Evolutionary conservation across 441 rosid species (phyloP).

Genomic region (Corymbia citriodora): DNA sequence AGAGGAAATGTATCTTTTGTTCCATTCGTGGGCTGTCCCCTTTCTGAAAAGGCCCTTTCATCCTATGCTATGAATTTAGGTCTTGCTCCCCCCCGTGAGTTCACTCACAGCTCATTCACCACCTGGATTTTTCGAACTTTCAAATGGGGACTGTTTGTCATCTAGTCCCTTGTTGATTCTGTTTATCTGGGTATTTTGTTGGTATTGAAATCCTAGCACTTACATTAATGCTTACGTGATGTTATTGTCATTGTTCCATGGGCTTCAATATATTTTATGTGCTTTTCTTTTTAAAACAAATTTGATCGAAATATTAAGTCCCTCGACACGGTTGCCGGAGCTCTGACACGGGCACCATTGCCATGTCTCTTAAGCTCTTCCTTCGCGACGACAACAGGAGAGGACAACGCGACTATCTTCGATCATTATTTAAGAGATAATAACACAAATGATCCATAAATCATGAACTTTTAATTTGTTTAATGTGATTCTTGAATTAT

Average conservation of each 20-base stretch:
- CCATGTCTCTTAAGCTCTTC: not conserved
- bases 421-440: not conserved
- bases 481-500: rapidly evolving
- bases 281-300: too few species aligned
- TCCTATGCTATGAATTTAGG: not conserved
- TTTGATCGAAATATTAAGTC: not conserved
- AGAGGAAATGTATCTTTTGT: not conserved
- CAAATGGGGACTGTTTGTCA: not conserved
- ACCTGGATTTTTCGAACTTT: not conserved
- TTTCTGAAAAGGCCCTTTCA: not conserved
- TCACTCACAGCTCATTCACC: not conserved
- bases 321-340: not conserved
- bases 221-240: not conserved
- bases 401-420: not conserved
- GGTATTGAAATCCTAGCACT: not conserved
- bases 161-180: not conserved
- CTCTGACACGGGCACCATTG: not conserved
- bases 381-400: not conserved
- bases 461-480: not conserved
- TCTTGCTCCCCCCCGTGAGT: not conserved
- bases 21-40: not conserved
- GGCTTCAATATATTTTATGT: not conserved
- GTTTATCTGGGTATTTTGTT: not conserved
- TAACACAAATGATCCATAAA: too few species aligned
- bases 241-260: not conserved